phyloP scores from a whole-genome alignment of 768 basidiomycete genomes.

The Gymnopilus junonius region DNA sequence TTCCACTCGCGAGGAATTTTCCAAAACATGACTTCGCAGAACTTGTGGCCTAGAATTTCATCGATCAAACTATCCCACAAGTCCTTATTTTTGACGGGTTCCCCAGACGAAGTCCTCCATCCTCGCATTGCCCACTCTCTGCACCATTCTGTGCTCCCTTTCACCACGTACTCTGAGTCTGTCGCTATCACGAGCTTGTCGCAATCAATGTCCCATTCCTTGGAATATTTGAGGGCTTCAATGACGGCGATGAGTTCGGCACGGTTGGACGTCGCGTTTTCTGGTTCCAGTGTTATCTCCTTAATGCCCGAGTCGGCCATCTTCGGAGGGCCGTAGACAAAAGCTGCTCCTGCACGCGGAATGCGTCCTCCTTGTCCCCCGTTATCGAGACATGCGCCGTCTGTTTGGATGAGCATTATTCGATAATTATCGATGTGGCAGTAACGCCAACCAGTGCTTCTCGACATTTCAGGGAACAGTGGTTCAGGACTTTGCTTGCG shows the following conservation, averaged over 20 bases:
- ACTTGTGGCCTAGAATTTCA: background rate
- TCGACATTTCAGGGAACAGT: no score
- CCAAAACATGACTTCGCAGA: background rate
- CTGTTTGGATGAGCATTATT: background rate
- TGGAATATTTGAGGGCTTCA: slow-evolving; percentile 3
- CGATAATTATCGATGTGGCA: no score
- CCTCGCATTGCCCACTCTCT: slow-evolving; percentile 5
- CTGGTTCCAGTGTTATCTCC: background rate
- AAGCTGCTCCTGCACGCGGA: background rate
- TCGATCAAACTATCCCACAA: slow-evolving; percentile 4
- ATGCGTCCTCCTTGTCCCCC: background rate
- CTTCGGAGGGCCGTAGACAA: background rate
- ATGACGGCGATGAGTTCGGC: slow-evolving; percentile 15
- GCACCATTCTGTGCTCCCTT: slow-evolving; percentile 9
- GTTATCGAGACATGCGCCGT: background rate
- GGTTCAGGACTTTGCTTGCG: no score
- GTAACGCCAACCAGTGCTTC: no score
- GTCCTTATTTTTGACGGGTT: slow-evolving; percentile 10
- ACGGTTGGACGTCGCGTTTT: slow-evolving; percentile 11
- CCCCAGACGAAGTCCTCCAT: slow-evolving; percentile 7
- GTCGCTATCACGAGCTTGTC: slow-evolving; percentile 16
- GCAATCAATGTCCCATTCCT: slow-evolving; percentile 9
- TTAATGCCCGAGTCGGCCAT: background rate
- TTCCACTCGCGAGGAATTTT: background rate
- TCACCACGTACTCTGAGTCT: slow-evolving; percentile 16